Base-by-base conservation (phyloP, 495 filamentous ascomycete species). In the Talaromyces trachyspermus region DNA sequence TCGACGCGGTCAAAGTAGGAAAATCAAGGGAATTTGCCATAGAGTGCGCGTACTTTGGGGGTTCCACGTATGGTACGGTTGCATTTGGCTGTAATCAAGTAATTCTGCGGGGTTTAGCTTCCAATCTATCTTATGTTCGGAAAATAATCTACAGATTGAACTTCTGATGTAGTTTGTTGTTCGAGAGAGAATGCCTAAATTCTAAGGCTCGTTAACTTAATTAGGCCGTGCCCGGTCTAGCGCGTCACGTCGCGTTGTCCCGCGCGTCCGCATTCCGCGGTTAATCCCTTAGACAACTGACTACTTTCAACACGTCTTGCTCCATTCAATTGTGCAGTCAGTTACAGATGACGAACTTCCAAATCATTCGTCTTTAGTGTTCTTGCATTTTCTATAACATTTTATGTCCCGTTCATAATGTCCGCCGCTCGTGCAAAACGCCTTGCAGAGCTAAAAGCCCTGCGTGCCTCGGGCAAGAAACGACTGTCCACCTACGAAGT, bases 391-490 rank as follows among this genome's bases (percentile, higher is more conserved):
- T 44, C 49, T 43, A 38, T 27, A 27, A 33, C 27, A 46, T 32
- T 38, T 27, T n/a, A 54, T 49, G 56, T 18, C 43, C 15, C 8
- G 30, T 24, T 37, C 32, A 55, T 45, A 54, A 72, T 72, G 69
- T 55, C 66, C 54, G 54, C 68, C 36, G 53, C 57, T 49, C 29
- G 38, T 33, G 67, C 63, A n/a, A 69, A 59, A 46, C n/a, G n/a
- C n/a, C 57, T 94, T 59, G 89, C 84, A 24, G 86, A 96, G 74
- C 76, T 96, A 41, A 78, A 78, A 54, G 87, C 86, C 58, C 78
- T 97, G 46, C 86, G 88, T 46, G 82, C 86, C 55, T 76, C 90
- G 9, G 92, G 92, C 60, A 95, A 95, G 71, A 96, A 88, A 61
- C 83, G 84, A 46, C 76, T 91, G 26, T 84, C 88, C 46, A 82